phyloP scores from a whole-genome alignment of 208 protist species.

The Angomonas deanei region DNA sequence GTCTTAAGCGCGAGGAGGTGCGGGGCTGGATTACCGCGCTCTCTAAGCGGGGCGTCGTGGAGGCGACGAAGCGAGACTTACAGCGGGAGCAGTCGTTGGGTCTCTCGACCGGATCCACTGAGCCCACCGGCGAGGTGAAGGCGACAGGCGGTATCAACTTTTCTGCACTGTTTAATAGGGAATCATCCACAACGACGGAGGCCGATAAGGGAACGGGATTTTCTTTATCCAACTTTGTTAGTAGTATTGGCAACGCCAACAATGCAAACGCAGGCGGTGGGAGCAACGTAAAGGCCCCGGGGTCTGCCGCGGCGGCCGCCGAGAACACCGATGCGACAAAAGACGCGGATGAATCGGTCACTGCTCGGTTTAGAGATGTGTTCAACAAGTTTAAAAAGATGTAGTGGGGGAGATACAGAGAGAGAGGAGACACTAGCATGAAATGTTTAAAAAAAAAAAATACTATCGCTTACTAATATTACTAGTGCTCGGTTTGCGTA shows the following conservation, averaged over 20 bases:
- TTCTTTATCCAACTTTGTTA: slow-evolving; percentile 21
- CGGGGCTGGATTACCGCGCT: slow-evolving; percentile 68
- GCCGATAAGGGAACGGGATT: not conserved
- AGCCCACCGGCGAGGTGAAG: not conserved
- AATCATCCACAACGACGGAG: slow-evolving; percentile 12
- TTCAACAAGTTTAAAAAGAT: slow-evolving; percentile 3
- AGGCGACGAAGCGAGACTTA: slow-evolving; percentile 77
- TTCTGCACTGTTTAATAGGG: slow-evolving; percentile 38
- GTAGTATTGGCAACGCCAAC: slow-evolving; percentile 14
- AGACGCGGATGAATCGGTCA: not conserved
- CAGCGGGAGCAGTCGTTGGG: slow-evolving; percentile 29
- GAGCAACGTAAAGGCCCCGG: not conserved
- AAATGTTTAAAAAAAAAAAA: not conserved
- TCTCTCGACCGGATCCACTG: slow-evolving; percentile 26
- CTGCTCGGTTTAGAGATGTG: not conserved
- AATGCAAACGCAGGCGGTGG: not conserved
- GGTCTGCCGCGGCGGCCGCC: not conserved
- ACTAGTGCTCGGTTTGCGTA: not conserved
- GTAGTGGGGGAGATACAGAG: too few relatives aligned
- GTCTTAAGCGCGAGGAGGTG: slow-evolving; percentile 72
- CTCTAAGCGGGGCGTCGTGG: slow-evolving; percentile 80
- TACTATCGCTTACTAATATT: not conserved
- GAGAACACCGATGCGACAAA: not conserved
- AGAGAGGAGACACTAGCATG: not conserved
- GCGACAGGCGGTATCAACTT: slow-evolving; percentile 34